phyloP scores from a whole-genome alignment of 345 rosid genomes.

The Heritiera fomes region DNA sequence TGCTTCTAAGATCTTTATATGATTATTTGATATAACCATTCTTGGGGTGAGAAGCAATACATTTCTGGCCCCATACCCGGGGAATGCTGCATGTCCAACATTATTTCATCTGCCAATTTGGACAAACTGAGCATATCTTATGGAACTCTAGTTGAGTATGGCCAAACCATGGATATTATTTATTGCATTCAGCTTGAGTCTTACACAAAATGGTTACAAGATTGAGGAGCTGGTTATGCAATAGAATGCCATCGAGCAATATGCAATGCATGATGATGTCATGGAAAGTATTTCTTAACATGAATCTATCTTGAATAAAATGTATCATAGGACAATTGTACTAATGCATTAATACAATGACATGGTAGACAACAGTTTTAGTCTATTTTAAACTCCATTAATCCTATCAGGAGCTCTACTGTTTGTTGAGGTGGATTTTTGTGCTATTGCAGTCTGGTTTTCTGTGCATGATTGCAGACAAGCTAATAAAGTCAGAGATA shows the following conservation, averaged over 20 bases:
- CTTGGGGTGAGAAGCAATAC: background rate
- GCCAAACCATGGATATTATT: background rate
- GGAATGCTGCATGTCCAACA: background rate
- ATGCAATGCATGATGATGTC: background rate
- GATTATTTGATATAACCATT: background rate
- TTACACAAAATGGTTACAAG: background rate
- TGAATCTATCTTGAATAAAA: background rate
- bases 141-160: background rate
- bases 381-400: background rate
- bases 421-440: constrained; percentile 7
- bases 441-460: constrained; percentile 59
- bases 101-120: background rate
- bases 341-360: background rate
- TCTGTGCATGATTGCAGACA: constrained; percentile 60
- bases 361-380: background rate
- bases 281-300: background rate
- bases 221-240: background rate
- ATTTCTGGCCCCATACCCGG: background rate
- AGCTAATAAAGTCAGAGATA: constrained; percentile 58
- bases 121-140: background rate
- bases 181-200: background rate
- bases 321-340: background rate
- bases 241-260: background rate
- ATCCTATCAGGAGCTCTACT: constrained; percentile 1
- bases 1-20: background rate